Base-by-base conservation (phyloP, 164 flowering plant species). In the Stephania yunnanensis region DNA sequence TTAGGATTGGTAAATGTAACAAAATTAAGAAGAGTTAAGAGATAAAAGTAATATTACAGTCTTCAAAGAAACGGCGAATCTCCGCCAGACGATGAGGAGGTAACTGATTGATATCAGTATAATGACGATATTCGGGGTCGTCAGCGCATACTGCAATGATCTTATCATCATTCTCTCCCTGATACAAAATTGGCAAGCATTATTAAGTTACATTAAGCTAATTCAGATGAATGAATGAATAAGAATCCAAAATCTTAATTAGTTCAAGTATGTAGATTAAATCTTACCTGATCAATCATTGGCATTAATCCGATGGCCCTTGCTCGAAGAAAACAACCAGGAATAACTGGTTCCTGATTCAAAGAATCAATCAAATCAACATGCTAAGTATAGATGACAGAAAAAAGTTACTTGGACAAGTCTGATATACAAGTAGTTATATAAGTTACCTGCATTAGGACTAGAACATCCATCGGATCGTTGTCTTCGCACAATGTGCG, bases 161-260 rank as follows among this genome's bases (percentile, higher is more conserved):
- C 82, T 90, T 90, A 73, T 90, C 92, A 81, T 90, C 94, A 63
- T 83, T 89, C 84, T 90, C 94, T 72, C 94, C 94, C 93, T 89
- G 74, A 6, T 36, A 36, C 42, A 36, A 36, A 22, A 66, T 5
- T 36, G 3, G 45, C 22, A 69, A 55, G 74, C 63, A 73, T 31
- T 53, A 7, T 19, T 61, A 3, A 61, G 42, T 25, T 25, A 25
- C 25, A 36, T 36, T 36, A 17, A 15, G 22, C 9, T 61, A 25
- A 61, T 19, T 25, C 66, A n/a, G 29, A 61, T 61, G 25, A n/a
- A 36, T 36, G 42, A 36, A 36, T 36, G 42, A 36, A 36, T 2
- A 36, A 36, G 42, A 36, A 36, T 4, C 42, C 42, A 36, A 36
- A 36, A 36, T 36, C 42, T 36, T 36, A 25, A 58, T 58, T 58